Conservation (phyloP, 805 yeast species). For the Hanseniaspora valbyensis region DNA sequence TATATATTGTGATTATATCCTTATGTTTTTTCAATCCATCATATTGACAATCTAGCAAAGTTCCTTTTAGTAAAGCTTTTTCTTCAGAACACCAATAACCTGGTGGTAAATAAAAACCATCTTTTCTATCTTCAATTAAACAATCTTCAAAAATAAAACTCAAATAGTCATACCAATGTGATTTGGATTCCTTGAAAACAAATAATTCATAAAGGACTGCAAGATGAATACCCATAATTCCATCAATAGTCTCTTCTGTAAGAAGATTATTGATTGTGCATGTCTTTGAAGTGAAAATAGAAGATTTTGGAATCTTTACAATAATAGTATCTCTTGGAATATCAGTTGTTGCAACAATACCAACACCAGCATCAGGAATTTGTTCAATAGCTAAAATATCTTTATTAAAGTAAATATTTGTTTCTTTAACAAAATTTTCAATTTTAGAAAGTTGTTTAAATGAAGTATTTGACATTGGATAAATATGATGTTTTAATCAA, state of each 20-base stretch:
- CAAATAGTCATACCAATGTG: conserved; percentile 76
- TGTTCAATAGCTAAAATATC: conserved; percentile 32
- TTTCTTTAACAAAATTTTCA: conserved; percentile 43
- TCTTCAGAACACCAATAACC: conserved; percentile 51
- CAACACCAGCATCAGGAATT: conserved; percentile 55
- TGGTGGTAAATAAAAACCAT: conserved; percentile 41
- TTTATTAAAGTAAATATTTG: conserved; percentile 45
- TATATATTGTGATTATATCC: conserved; percentile 34
- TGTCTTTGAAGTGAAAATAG: conserved; percentile 47
- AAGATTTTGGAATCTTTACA: conserved; percentile 50
- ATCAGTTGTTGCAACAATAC: conserved; percentile 50
- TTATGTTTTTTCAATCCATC: conserved; percentile 26
- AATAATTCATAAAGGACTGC: conserved; percentile 60
- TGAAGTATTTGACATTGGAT: conserved; percentile 28
- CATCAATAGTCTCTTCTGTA: conserved; percentile 47
- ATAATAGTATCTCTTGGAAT: conserved; percentile 34
- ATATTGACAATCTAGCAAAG: conserved; percentile 53
- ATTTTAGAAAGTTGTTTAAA: conserved; percentile 26
- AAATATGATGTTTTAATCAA: background rate
- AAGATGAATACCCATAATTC: conserved; percentile 55
- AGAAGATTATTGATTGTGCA: conserved; percentile 57
- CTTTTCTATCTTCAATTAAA: conserved; percentile 23
- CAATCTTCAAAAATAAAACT: conserved; percentile 36
- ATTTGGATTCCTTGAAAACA: conserved; percentile 36
- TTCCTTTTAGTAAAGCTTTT: conserved; percentile 40